Conservation (phyloP, 2,329 filamentous ascomycete genomes). For the Plenodomus biglobosus region DNA sequence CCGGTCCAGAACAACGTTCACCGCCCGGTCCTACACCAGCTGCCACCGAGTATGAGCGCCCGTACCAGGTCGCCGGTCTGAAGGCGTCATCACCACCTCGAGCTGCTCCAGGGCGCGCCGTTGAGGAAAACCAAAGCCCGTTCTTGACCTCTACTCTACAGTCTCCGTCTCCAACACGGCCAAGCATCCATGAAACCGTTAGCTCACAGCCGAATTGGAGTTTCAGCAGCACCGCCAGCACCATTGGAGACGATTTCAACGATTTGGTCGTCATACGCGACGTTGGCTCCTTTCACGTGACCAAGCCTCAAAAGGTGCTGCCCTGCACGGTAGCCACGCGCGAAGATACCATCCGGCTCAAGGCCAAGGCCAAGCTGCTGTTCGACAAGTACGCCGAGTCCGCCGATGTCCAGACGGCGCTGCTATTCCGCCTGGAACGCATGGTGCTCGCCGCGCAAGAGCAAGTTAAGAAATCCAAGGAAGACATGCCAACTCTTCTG, state of each 20-base stretch:
- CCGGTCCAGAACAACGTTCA: too few relatives aligned
- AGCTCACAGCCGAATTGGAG: not conserved
- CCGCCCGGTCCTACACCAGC: too few relatives aligned
- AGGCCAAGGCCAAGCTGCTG: constrained; percentile 17
- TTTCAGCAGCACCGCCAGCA: not conserved
- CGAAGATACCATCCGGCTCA: constrained; percentile 22
- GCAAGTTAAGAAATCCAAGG: not conserved
- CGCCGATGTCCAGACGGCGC: constrained; percentile 10
- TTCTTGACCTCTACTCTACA: too few relatives aligned
- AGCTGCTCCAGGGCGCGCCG: too few relatives aligned
- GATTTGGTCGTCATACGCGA: constrained; percentile 28
- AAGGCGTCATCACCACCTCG: too few relatives aligned
- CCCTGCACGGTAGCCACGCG: constrained; percentile 28
- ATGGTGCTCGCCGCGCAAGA: constrained; percentile 18
- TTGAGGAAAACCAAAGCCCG: too few relatives aligned
- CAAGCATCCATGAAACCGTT: too few relatives aligned
- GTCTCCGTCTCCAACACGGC: too few relatives aligned
- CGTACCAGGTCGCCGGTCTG: not conserved
- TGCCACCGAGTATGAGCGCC: not conserved
- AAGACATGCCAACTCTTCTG: not conserved
- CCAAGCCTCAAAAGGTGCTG: constrained; percentile 15
- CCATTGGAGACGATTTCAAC: constrained; percentile 17
- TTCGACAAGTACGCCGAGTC: constrained; percentile 23
- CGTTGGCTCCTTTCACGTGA: constrained; percentile 21
- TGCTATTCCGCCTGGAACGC: constrained; percentile 25